Evolutionary conservation across 257 asterid genomes (phyloP), one percentile per base, ranked within the genome.

Genomic region (Hygrophila difformis): DNA sequence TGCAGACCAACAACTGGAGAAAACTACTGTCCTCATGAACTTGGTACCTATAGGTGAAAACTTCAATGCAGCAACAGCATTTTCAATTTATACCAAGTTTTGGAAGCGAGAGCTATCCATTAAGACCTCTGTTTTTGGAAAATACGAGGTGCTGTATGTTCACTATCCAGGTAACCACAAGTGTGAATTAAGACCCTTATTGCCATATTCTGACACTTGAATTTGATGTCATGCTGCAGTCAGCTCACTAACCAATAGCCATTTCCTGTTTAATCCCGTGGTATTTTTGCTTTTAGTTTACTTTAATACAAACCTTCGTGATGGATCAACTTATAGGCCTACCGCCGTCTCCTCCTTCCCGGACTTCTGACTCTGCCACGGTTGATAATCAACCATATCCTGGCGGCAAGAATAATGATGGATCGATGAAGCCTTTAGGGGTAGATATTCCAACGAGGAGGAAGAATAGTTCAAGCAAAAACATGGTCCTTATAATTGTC

Each of bases 261-360:
- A n/a, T 43, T 13, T 29, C 11, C 10, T 16, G 4, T 41, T 12
- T 15, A 2, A 2, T 43, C 13, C 11, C 23, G 29, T 52, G 7
- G 17, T 54, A 15, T 23, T 12, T 51, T 13, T 5, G 13, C 35
- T 12, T 0, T 23, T 18, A 5, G 2, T 35, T 41, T 35, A 13
- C 31, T 37, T 44, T 7, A 31, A 19, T 41, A 40, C 15, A 24
- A n/a, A 11, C 39, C n/a, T 53, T 56, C 39, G 29, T 56, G 58
- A 44, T 24, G 15, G 29, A 37, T 67, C 37, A 60, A 11, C 31
- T 26, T 61, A 62, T 72, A 87, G 97, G 97, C 33, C 66, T 87
- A 44, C 97, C 97, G 2, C 84, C 94, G 7, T 78, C 97, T 63
- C 93, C 97, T 11, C 97, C 95, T 54, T 62, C 84, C 35, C 56